These are phyloP conservation scores for Ilex asprella DNA, from an alignment of 257 asterid species.

Conservation along the genomic window DNA sequence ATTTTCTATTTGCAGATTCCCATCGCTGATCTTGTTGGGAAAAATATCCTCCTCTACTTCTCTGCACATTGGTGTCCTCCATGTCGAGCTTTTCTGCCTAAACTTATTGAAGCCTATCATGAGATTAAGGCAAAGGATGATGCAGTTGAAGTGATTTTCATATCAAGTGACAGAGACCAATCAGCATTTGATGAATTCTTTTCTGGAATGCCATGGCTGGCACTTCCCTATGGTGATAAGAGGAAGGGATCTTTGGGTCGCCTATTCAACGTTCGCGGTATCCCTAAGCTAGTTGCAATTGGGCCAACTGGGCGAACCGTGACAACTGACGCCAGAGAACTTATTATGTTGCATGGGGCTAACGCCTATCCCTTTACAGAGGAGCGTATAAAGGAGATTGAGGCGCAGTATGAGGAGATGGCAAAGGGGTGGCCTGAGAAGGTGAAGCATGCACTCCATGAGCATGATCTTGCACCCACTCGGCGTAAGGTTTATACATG, in stretches of 20 bases:
- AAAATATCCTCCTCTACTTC: constrained; percentile 57
- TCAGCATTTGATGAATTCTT: constrained; percentile 57
- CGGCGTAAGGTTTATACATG: constrained; percentile 37
- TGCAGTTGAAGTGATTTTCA: constrained; percentile 55
- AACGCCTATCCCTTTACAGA: constrained; percentile 72
- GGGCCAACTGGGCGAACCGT: constrained; percentile 66
- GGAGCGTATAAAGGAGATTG: constrained; percentile 64
- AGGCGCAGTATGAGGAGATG: constrained; percentile 50
- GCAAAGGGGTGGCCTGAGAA: constrained; percentile 72
- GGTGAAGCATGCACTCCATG: constrained; percentile 32
- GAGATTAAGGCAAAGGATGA: constrained; percentile 43
- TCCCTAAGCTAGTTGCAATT: constrained; percentile 65
- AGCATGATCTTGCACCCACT: constrained; percentile 57
- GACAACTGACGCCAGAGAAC: constrained; percentile 49
- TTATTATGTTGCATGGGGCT: constrained; percentile 50
- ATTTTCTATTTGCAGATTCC: constrained; percentile 35
- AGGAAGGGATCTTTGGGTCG: constrained; percentile 45
- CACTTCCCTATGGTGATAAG: constrained; percentile 56
- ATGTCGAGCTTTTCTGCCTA: constrained; percentile 72
- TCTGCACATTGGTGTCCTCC: constrained; percentile 90
- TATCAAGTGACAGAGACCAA: constrained; percentile 67
- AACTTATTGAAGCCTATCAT: constrained; percentile 40
- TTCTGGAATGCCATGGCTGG: constrained; percentile 78
- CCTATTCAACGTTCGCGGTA: constrained; percentile 60
- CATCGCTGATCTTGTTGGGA: constrained; percentile 69